These are phyloP conservation scores for Rauvolfia tetraphylla DNA, from an alignment of 257 asterid genomes.

Conservation along the genomic window DNA sequence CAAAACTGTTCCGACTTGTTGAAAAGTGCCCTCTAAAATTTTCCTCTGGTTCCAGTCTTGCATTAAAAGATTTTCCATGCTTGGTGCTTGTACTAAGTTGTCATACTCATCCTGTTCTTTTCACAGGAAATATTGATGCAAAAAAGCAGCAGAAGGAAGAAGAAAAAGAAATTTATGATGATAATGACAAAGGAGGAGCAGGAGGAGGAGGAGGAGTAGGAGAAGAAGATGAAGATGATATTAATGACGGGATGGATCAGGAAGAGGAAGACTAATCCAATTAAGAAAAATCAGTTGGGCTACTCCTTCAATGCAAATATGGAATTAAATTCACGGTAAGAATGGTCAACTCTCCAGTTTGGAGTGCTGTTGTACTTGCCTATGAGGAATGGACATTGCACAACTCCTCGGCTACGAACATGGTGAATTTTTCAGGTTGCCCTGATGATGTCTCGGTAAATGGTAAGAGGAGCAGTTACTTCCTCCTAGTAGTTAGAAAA, in stretches of 20 bases:
- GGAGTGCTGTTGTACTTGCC: background rate
- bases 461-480: background rate
- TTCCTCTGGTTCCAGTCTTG: too few species aligned
- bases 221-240: background rate
- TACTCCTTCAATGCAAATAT: background rate
- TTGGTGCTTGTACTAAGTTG: too few species aligned
- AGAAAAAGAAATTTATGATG: too few species aligned
- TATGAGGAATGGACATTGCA: background rate
- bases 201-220: background rate
- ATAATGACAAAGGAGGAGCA: too few species aligned
- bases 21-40: background rate
- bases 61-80: too few species aligned
- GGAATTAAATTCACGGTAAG: background rate
- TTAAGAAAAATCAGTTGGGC: background rate
- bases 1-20: background rate
- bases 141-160: too few species aligned
- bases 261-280: background rate
- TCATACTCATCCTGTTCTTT: background rate
- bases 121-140: slow-evolving; percentile 1
- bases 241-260: background rate
- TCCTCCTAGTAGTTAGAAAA: too few species aligned
- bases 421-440: background rate
- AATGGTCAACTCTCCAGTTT: background rate
- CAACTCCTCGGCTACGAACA: background rate
- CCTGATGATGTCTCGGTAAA: background rate